These are phyloP conservation scores for Ogataea wickerhamii DNA, from an alignment of 805 yeast species.

Conservation along the genomic window DNA sequence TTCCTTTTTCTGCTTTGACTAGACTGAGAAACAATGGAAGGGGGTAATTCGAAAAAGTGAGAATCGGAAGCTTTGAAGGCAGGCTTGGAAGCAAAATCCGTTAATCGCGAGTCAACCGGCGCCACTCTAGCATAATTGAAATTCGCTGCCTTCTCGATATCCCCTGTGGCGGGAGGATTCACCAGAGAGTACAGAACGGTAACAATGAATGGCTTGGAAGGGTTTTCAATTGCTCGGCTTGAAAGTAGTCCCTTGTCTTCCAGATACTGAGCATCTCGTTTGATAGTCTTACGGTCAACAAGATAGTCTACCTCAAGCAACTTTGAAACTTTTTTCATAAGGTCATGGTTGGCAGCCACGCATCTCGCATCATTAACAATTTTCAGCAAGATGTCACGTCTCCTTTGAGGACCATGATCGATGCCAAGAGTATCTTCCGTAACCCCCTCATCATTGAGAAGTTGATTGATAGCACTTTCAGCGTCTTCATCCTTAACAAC, in stretches of 20 bases:
- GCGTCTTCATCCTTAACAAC: conserved; percentile 5
- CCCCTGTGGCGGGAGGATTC: conserved; percentile 14
- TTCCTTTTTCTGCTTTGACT: not conserved
- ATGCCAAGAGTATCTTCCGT: conserved; percentile 7
- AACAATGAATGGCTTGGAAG: conserved; percentile 4
- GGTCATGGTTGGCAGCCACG: conserved; percentile 37
- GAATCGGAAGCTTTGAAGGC: conserved; percentile 20
- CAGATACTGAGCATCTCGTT: conserved; percentile 40
- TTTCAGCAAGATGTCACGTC: conserved; percentile 32
- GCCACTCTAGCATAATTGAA: not conserved
- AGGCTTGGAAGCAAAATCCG: conserved; percentile 5
- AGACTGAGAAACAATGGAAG: conserved; percentile 3
- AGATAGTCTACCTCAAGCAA: conserved; percentile 35
- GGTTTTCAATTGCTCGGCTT: conserved; percentile 11
- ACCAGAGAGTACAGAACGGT: conserved; percentile 10
- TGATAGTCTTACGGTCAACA: conserved; percentile 54
- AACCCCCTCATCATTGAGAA: not conserved
- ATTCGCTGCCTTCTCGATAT: conserved; percentile 7
- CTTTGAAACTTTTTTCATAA: conserved; percentile 40
- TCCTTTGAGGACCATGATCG: conserved; percentile 28
- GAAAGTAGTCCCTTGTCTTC: conserved; percentile 26
- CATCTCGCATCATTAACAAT: conserved; percentile 45
- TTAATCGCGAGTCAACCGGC: conserved; percentile 4
- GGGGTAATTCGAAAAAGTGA: conserved; percentile 23
- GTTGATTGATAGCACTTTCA: not conserved